These are phyloP conservation scores for Stachybotrys echinatus DNA, from an alignment of 2,329 filamentous ascomycete species.

Conservation along the genomic window DNA sequence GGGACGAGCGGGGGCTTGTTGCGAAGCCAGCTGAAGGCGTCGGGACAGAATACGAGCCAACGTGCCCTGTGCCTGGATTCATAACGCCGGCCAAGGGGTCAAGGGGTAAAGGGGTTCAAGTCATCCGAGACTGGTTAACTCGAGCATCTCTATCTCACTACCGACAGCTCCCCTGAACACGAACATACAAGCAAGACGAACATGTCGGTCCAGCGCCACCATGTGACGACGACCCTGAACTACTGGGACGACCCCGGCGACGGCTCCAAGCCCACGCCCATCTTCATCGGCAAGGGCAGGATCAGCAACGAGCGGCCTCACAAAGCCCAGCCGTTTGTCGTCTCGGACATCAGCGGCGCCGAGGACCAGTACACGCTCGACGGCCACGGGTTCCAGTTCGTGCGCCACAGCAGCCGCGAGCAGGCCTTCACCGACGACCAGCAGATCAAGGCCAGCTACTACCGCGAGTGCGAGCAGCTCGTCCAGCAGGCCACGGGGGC, in stretches of 20 bases:
- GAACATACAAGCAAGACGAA: too few species aligned
- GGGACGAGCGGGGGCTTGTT: too few species aligned
- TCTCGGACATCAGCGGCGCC: conserved; percentile 31
- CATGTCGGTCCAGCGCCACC: conserved; percentile 3
- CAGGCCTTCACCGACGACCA: conserved; percentile 45
- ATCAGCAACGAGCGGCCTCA: conserved; percentile 23
- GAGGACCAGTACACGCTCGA: conserved; percentile 35
- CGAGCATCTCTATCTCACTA: too few species aligned
- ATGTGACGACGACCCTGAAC: conserved; percentile 31
- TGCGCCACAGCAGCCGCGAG: conserved; percentile 21
- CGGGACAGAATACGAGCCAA: too few species aligned
- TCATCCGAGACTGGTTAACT: too few species aligned
- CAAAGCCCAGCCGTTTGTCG: conserved; percentile 37
- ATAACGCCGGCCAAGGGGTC: too few species aligned
- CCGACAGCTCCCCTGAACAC: too few species aligned
- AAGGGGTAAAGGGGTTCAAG: too few species aligned
- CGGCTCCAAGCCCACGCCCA: conserved; percentile 32
- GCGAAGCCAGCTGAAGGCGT: too few species aligned
- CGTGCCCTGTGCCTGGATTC: too few species aligned
- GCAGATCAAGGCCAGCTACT: conserved; percentile 59
- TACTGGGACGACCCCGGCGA: conserved; percentile 36
- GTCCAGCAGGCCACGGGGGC: conserved; percentile 57
- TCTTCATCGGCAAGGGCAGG: conserved; percentile 20
- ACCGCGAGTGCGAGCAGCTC: conserved; percentile 64
- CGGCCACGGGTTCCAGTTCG: conserved; percentile 34